phyloP scores from a whole-genome alignment of 139 green algal genomes.

The Chlorella sp. region DNA sequence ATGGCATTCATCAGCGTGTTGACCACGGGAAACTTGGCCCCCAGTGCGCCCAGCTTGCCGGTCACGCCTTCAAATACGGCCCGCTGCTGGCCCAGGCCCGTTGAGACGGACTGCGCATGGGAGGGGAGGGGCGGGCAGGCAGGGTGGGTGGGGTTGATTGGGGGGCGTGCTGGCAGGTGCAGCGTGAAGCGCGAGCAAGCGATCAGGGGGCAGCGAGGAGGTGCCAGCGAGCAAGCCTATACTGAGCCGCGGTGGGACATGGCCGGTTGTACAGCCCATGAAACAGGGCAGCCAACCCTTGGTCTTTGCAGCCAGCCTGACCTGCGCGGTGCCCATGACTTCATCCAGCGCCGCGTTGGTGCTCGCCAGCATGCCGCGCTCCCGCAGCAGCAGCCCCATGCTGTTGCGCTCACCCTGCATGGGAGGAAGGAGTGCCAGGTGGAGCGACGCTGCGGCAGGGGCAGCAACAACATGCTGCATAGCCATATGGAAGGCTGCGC shows the following conservation, averaged over 20 bases:
- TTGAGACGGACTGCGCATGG: conserved; percentile 67
- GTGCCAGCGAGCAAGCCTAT: no score
- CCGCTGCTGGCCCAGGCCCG: conserved; percentile 71
- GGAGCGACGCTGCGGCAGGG: no score
- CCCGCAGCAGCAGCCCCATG: conserved; percentile 77
- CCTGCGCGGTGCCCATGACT: conserved; percentile 63
- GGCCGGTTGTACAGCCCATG: no score
- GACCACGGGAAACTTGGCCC: conserved; percentile 84
- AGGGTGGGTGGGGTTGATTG: neutral
- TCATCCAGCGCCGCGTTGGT: conserved; percentile 78
- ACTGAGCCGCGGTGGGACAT: no score
- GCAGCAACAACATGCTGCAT: no score
- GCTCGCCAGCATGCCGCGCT: conserved; percentile 73
- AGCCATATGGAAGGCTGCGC: no score
- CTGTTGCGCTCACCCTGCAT: neutral
- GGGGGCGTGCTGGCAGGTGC: no score
- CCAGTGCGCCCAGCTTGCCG: conserved; percentile 50
- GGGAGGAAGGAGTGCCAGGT: no score
- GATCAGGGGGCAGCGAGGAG: no score
- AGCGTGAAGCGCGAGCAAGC: no score
- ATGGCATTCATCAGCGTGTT: conserved; percentile 89
- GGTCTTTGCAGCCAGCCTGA: no score
- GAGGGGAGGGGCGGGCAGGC: neutral
- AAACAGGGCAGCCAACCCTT: no score
- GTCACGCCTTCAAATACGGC: conserved; percentile 63